Evolutionary conservation across 2,329 filamentous ascomycete species (phyloP).

Genomic region (Xylariaceae sp.): DNA sequence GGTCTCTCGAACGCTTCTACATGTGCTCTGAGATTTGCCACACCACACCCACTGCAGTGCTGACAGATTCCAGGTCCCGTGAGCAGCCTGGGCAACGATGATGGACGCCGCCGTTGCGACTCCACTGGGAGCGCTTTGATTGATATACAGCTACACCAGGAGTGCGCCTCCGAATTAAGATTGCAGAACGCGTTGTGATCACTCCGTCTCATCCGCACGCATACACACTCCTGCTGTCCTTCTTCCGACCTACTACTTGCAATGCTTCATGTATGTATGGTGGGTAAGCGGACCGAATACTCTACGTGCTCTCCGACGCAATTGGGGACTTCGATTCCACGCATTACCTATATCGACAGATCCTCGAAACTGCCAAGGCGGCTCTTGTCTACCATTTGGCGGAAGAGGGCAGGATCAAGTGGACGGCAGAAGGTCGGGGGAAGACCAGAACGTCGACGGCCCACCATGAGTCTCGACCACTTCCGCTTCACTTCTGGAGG

Average conservation of each 20-base stretch:
- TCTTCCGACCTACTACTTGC: not conserved
- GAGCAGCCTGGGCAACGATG: slow-evolving; percentile 5
- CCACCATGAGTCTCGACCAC: not conserved
- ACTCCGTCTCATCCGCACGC: not conserved
- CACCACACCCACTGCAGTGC: slow-evolving; percentile 11
- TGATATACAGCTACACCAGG: not conserved
- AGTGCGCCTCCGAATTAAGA: not conserved
- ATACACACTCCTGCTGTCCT: not conserved
- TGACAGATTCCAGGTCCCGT: slow-evolving; percentile 6
- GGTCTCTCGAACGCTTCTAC: slow-evolving; percentile 3
- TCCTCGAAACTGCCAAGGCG: not conserved
- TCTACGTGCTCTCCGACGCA: not conserved
- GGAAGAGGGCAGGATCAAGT: not conserved
- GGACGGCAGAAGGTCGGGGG: not conserved
- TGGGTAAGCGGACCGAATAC: not conserved
- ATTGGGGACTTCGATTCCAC: not conserved
- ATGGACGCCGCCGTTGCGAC: slow-evolving; percentile 6
- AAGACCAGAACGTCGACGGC: not conserved
- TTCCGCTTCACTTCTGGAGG: not conserved
- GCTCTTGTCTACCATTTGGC: not conserved
- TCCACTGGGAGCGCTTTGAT: not conserved
- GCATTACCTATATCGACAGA: not conserved
- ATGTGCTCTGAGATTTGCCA: slow-evolving; percentile 9
- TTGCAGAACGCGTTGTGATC: not conserved
- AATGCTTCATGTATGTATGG: not conserved